Evolutionary conservation across 768 basidiomycete species (phyloP), one percentile per base, ranked within the genome.

Genomic region (Boletus rubroflammeus): DNA sequence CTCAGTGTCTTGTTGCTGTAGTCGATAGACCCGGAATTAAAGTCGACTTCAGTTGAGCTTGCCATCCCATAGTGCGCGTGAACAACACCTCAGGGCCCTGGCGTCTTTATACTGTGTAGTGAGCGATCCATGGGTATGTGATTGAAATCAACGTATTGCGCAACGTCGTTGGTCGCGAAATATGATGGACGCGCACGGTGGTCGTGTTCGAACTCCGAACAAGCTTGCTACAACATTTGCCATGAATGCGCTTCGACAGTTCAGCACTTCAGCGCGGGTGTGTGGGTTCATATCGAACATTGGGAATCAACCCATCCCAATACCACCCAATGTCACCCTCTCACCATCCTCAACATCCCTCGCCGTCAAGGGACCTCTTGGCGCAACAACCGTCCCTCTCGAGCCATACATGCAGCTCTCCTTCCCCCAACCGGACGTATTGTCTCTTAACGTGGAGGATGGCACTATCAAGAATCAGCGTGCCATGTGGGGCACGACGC

Each of bases 401-500:
- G 70, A 79, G 19, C 66, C 78, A 2, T 79, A 75, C 64, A 75
- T 84, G 69, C 62, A 63, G 26, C 65, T 80, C 52, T 56, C 67
- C 7, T 71, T 71, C 49, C 67, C 66, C 31, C 60, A 71, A 28
- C 65, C 68, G 6, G 58, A 71, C 25, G 65, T 69, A 1, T 55
- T 80, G 35, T 57, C 71, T 5, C 67, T 80, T 32, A 42, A 67
- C 25, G 75, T 81, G 19, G 79, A 87, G 59, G 78, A 93, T 63
- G 76, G 87, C 1, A 75, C 78, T 39, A 67, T 83, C 47, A 89
- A 91, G 68, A 74, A 82, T 49, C 95, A 98, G 71, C 83, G 91
- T 40, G 82, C 87, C 54, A 87, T 91, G 80, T 98, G 96, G 95
- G 96, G 96, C n/a, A 84, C 91, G 42, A 95, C 92, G 14, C 84